phyloP scores from a whole-genome alignment of 2,329 filamentous ascomycete species.

The Gnomoniopsis smithogilvyi region DNA sequence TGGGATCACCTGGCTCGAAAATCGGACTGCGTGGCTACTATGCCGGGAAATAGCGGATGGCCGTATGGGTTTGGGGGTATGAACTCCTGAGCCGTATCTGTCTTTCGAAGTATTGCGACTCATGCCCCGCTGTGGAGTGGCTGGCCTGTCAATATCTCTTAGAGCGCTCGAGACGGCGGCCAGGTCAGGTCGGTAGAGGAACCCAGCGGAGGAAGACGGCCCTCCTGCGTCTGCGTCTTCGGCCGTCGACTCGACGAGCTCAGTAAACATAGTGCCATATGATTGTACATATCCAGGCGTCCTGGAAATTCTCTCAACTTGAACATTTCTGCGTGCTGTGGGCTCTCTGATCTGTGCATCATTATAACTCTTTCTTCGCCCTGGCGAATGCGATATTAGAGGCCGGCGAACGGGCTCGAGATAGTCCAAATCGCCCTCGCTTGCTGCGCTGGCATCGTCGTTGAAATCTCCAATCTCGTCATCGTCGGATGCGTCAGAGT shows the following conservation, averaged over 20 bases:
- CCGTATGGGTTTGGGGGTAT: conserved; percentile 29
- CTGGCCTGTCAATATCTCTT: background rate
- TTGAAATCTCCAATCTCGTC: conserved; percentile 31
- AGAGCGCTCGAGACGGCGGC: conserved; percentile 5
- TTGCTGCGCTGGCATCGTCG: conserved; percentile 36
- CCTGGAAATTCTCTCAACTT: conserved; percentile 9
- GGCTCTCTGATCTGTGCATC: conserved; percentile 24
- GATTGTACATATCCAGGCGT: background rate
- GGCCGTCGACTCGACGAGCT: background rate
- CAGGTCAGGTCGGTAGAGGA: background rate
- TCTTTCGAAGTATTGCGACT: conserved; percentile 6
- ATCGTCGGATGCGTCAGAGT: conserved; percentile 22
- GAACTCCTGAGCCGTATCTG: background rate
- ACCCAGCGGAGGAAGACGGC: background rate
- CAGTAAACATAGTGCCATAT: conserved; percentile 8
- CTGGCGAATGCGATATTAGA: conserved; percentile 20
- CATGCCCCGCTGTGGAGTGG: background rate
- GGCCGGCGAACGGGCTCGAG: conserved; percentile 29
- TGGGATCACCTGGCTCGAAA: conserved; percentile 71
- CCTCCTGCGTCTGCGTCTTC: background rate
- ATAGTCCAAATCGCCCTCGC: conserved; percentile 38
- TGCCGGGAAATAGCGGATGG: conserved; percentile 48
- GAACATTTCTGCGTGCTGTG: conserved; percentile 4
- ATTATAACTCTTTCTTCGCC: conserved; percentile 38
- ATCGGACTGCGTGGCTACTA: conserved; percentile 54